phyloP scores from a whole-genome alignment of 2,329 filamentous ascomycete genomes.

The Ophiostoma australiae region DNA sequence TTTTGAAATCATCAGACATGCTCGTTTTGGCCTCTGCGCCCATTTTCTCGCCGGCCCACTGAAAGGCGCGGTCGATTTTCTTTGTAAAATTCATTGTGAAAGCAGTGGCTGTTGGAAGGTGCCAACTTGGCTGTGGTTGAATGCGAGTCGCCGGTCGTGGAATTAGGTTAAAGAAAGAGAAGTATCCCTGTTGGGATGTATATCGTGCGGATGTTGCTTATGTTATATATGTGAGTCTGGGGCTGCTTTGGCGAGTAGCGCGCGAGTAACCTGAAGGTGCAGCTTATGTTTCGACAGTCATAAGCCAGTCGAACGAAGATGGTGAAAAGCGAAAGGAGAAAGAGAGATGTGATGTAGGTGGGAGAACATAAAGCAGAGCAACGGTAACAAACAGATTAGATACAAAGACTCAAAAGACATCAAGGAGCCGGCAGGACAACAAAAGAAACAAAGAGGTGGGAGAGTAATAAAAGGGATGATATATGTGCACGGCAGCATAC shows the following conservation, averaged over 20 bases:
- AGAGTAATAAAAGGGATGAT: slow-evolving; percentile 13
- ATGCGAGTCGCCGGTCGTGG: neutral
- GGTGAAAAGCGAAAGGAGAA: neutral
- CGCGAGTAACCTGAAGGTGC: neutral
- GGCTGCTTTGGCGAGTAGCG: neutral
- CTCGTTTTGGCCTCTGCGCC: slow-evolving; percentile 82
- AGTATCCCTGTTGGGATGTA: neutral
- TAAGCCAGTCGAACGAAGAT: neutral
- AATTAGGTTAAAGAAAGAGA: neutral
- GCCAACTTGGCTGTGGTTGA: neutral
- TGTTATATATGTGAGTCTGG: neutral
- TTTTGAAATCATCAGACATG: slow-evolving; percentile 86
- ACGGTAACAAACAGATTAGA: neutral
- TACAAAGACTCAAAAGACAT: neutral
- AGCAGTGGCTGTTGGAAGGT: neutral
- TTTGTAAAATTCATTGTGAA: slow-evolving; percentile 59
- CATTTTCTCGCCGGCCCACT: slow-evolving; percentile 98
- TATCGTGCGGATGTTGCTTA: neutral
- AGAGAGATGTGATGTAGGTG: neutral
- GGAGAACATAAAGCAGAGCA: neutral
- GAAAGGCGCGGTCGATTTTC: slow-evolving; percentile 91
- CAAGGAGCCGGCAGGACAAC: slow-evolving; percentile 1
- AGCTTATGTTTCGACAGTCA: neutral
- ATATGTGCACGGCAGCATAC: neutral
- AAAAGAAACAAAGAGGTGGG: neutral